These are phyloP conservation scores for Tetradesmus obliquus DNA, from an alignment of 139 green algal genomes.

Conservation along the genomic window DNA sequence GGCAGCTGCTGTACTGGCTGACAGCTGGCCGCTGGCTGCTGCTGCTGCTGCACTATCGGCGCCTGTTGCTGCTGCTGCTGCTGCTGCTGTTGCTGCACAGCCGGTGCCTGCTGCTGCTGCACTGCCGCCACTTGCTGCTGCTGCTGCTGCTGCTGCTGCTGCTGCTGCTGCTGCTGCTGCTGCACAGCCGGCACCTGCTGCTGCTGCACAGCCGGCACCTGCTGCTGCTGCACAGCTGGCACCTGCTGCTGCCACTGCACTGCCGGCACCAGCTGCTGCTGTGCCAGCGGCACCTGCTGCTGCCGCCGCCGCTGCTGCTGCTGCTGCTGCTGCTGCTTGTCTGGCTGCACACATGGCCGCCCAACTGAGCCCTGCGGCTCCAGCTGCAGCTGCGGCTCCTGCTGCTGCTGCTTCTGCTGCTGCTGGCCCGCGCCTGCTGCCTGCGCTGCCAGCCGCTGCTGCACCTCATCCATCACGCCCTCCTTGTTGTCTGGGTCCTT, in stretches of 20 bases:
- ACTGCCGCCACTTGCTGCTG: not conserved
- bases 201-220: not conserved
- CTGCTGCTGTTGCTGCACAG: not conserved
- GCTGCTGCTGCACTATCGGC: not conserved
- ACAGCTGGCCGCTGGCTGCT: not conserved
- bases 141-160: not conserved
- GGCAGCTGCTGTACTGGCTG: slow-evolving; percentile 10
- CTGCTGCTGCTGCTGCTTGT: not conserved
- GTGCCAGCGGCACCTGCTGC: not conserved
- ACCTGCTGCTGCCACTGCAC: not conserved
- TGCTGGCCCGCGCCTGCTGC: not conserved
- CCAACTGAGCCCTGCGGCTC: not conserved
- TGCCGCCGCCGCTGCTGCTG: not conserved
- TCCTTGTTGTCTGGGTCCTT: slow-evolving; percentile 1
- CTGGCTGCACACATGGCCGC: not conserved
- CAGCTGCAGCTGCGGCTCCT: not conserved
- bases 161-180: not conserved
- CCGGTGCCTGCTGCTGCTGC: not conserved
- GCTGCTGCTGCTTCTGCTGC: slow-evolving; percentile 25
- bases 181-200: not conserved
- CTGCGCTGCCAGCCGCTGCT: slow-evolving; percentile 13
- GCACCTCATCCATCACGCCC: not conserved
- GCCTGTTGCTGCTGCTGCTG: not conserved
- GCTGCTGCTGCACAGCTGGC: slow-evolving; percentile 8
- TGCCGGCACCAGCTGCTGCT: not conserved